A percentile compares a stretch with the other conserved stretches of the same genome.
Evolutionary conservation across 208 protist species (phyloP).

Genomic region (Crithidia bombi): DNA sequence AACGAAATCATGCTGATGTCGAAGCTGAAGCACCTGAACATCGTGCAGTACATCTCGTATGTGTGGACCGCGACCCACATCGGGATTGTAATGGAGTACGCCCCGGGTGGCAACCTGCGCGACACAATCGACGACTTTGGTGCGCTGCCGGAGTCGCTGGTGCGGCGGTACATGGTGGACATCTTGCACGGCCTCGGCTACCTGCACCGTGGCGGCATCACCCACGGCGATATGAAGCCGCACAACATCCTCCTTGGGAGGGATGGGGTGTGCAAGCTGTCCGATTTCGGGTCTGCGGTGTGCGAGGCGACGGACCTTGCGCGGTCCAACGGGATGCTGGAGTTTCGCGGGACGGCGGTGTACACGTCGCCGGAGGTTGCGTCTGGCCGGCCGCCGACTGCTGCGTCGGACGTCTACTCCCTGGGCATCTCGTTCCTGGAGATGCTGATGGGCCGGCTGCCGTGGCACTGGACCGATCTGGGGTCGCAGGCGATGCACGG

Average conservation of each 20-base stretch:
- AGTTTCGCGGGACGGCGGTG: conserved; percentile 59
- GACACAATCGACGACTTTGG: conserved; percentile 61
- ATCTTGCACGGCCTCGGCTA: conserved; percentile 69
- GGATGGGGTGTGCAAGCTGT: conserved; percentile 78
- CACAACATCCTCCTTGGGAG: conserved; percentile 76
- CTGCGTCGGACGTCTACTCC: conserved; percentile 77
- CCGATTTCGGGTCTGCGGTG: conserved; percentile 78
- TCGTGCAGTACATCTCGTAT: conserved; percentile 72
- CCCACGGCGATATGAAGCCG: conserved; percentile 84
- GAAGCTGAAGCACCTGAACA: conserved; percentile 64
- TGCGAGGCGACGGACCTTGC: conserved; percentile 32
- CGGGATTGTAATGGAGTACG: conserved; percentile 84
- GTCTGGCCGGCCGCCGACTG: conserved; percentile 41
- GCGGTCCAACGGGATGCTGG: conserved; percentile 22
- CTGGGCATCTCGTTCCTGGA: conserved; percentile 75
- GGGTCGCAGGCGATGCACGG: conserved; percentile 3
- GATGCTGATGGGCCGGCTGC: conserved; percentile 65
- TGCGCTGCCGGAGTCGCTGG: conserved; percentile 39
- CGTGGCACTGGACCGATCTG: conserved; percentile 47
- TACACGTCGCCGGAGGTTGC: conserved; percentile 84
- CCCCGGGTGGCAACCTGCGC: conserved; percentile 66
- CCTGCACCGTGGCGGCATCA: conserved; percentile 64
- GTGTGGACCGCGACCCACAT: conserved; percentile 50
- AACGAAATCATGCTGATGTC: conserved; percentile 56
- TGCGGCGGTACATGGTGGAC: conserved; percentile 69